Base-by-base conservation (phyloP, 345 rosid species). In the Erucastrum elatum region DNA sequence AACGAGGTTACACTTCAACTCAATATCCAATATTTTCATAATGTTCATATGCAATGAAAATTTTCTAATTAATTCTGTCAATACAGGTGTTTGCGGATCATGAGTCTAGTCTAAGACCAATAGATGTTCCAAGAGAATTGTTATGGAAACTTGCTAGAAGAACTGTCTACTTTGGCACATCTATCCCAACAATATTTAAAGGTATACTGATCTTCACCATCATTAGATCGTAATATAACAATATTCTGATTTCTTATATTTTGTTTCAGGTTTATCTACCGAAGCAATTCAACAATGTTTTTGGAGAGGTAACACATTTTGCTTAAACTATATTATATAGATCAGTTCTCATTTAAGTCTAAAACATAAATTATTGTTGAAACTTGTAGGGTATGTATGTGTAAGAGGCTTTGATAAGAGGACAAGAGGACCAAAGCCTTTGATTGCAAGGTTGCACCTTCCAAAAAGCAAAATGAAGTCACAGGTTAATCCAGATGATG, bases 41-140 rank as follows among this genome's bases (percentile, higher is more conserved):
- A 12, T 56, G 6, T 10, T 33, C 13, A 58, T 34, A 16, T 16
- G 8, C 9, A 12, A 8, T 41, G 60, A 62, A 68, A 37, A 1
- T 33, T 39, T 9, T 49, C 61, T 70, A 6, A 68, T 63, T 29
- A 51, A 6, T 68, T 29, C 11, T 34, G 9, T 31, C 59, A n/a
- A 16, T 68, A 17, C 84, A 94, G 97, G 92, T 94, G 51, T 94
- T 94, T 83, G 98, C 98, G 7, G 99, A 95, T 86, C 98, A 95
- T 67, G 93, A 85, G 60, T 86, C 98, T 5, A 93, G 99, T 71
- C 69, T 88, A 75, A 84, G 73, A 11, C 99, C 99, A 13, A 83
- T 95, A 41, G 86, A 86, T 70, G 89, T 95, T 56, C 98, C 97
- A 35, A 88, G 97, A 71, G 70, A 84, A 60, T 88, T 84, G 94